phyloP scores from a whole-genome alignment of 805 yeast species.

The Yueomyces sinensis region DNA sequence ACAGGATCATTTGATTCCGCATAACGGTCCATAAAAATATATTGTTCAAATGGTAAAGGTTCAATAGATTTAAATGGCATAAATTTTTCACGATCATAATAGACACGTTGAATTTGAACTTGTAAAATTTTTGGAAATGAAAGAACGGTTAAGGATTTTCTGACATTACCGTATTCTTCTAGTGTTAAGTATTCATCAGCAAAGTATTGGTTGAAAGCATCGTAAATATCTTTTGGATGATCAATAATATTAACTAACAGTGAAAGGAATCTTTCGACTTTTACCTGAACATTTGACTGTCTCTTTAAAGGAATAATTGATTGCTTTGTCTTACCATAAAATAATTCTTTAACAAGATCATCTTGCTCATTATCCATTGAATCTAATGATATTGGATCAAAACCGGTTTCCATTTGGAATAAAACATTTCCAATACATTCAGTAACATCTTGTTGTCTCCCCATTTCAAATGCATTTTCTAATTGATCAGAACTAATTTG shows the following conservation, averaged over 20 bases:
- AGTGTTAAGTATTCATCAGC: slow-evolving; percentile 51
- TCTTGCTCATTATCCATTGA: slow-evolving; percentile 71
- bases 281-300: slow-evolving; percentile 29
- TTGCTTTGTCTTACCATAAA: slow-evolving; percentile 80
- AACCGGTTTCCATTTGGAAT: slow-evolving; percentile 80
- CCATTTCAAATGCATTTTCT: slow-evolving; percentile 64
- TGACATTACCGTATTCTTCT: slow-evolving; percentile 58
- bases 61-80: slow-evolving; percentile 73
- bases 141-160: slow-evolving; percentile 57
- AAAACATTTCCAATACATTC: slow-evolving; percentile 93
- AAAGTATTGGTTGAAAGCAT: slow-evolving; percentile 77
- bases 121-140: slow-evolving; percentile 74
- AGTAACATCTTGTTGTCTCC: slow-evolving; percentile 94
- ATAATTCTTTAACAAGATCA: slow-evolving; percentile 67
- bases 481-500: slow-evolving; percentile 42
- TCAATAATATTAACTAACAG: slow-evolving; percentile 77
- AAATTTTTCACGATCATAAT: slow-evolving; percentile 61
- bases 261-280: slow-evolving; percentile 66
- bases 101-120: slow-evolving; percentile 87
- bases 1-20: slow-evolving; percentile 50
- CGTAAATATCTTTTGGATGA: slow-evolving; percentile 80
- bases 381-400: slow-evolving; percentile 52
- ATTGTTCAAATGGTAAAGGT: slow-evolving; percentile 69
- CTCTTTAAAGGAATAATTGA: slow-evolving; percentile 40
- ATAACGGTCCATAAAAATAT: slow-evolving; percentile 77